Percentiles rank a stretch among this genome's conserved stretches.
phyloP scores from a whole-genome alignment of 139 green algal genomes.

The Chlorella vulgaris region DNA sequence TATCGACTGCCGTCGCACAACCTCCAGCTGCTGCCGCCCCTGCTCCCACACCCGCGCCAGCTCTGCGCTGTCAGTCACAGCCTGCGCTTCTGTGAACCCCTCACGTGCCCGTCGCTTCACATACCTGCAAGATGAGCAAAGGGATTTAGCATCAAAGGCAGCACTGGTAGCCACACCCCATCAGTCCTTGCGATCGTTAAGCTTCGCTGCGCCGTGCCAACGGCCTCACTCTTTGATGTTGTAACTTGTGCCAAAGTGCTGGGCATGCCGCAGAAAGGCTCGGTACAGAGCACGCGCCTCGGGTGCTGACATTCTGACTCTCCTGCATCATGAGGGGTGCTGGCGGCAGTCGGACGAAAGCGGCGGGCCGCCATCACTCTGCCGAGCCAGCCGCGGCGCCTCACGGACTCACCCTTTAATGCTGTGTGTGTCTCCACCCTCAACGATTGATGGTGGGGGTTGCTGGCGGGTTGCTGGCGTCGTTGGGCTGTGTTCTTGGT shows the following conservation, averaged over 20 bases:
- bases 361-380: not conserved
- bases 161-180: not conserved
- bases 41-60: slow-evolving; percentile 37
- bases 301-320: slow-evolving; percentile 1
- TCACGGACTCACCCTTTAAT: too few species aligned
- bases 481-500: too few species aligned
- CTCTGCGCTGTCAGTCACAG: slow-evolving; percentile 23
- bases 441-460: too few species aligned
- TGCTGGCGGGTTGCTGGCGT: too few species aligned
- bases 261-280: slow-evolving; percentile 22
- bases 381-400: too few species aligned
- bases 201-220: not conserved
- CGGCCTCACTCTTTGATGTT: slow-evolving; percentile 72
- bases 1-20: slow-evolving; percentile 65
- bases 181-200: not conserved
- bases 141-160: not conserved
- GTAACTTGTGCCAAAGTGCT: slow-evolving; percentile 61
- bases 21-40: slow-evolving; percentile 59
- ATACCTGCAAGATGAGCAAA: slow-evolving; percentile 54
- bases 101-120: slow-evolving; percentile 60
- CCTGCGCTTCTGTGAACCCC: slow-evolving; percentile 47
- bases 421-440: too few species aligned
- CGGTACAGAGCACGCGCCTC: slow-evolving; percentile 24
- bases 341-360: not conserved
- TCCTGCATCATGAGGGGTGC: not conserved